A percentile compares a stretch with the other conserved stretches of the same genome.
Conservation (phyloP, 148 eudicot genomes). For the Linanthus parryae region DNA sequence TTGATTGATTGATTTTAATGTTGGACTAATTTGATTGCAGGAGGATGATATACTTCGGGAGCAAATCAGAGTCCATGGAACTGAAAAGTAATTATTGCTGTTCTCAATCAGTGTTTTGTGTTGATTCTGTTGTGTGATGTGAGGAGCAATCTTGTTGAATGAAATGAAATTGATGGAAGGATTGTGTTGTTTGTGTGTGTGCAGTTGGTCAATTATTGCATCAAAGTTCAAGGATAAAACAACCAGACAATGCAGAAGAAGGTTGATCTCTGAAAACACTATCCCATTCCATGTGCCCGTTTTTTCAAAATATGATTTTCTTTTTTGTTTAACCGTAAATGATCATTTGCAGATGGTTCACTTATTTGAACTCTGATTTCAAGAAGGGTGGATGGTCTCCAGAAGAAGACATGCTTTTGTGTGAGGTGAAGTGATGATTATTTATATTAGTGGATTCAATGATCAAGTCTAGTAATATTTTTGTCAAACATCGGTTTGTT, state of each 20-base stretch:
- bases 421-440: conserved; percentile 59
- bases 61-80: conserved; percentile 74
- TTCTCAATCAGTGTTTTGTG: neutral
- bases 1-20: conserved; percentile 4
- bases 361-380: conserved; percentile 91
- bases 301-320: conserved; percentile 6
- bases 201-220: conserved; percentile 88
- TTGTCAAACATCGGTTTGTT: too few relatives aligned
- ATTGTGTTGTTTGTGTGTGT: conserved; percentile 4
- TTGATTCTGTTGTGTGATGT: neutral
- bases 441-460: too few relatives aligned
- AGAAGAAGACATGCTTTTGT: conserved; percentile 89
- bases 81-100: conserved; percentile 50
- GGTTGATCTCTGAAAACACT: conserved; percentile 33
- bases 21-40: conserved; percentile 31
- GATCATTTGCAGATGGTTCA: conserved; percentile 67
- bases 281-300: conserved; percentile 6
- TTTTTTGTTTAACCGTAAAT: neutral
- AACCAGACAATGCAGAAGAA: conserved; percentile 92
- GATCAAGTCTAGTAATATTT: too few relatives aligned
- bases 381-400: conserved; percentile 98
- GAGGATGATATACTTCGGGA: conserved; percentile 92
- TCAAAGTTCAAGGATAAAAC: conserved; percentile 90
- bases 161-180: conserved; percentile 13
- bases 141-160: neutral